These are phyloP conservation scores for Termitomyces sp. DNA, from an alignment of 1,284 basidiomycete species.

Conservation along the genomic window DNA sequence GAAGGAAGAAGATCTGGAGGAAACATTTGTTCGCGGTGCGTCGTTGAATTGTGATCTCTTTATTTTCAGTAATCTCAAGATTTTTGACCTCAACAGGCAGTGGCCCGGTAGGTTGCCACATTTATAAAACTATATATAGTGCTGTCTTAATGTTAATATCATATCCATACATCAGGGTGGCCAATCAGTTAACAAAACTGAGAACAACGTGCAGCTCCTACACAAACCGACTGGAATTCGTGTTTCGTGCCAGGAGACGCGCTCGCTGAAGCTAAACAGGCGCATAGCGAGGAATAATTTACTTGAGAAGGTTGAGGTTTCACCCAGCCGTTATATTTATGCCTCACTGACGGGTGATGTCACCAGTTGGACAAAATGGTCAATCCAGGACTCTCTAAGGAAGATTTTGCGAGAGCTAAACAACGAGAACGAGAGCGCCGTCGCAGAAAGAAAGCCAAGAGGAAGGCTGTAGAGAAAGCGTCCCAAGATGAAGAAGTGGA, in stretches of 20 bases:
- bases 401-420: constrained; percentile 58
- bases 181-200: constrained; percentile 82
- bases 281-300: constrained; percentile 62
- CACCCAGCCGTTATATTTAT: constrained; percentile 12
- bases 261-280: constrained; percentile 67
- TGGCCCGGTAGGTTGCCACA: constrained; percentile 50
- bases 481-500: constrained; percentile 15
- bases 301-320: constrained; percentile 60
- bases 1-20: constrained; percentile 68
- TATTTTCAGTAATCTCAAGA: background rate
- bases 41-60: background rate
- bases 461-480: constrained; percentile 40
- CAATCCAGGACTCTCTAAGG: constrained; percentile 75
- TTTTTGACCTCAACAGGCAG: constrained; percentile 46
- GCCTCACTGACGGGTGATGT: constrained; percentile 14
- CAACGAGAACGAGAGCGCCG: constrained; percentile 68
- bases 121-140: constrained; percentile 14
- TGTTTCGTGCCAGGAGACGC: constrained; percentile 74
- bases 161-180: constrained; percentile 45
- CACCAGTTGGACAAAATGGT: constrained; percentile 58
- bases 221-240: constrained; percentile 77
- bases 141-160: constrained; percentile 21
- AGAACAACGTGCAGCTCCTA: constrained; percentile 76
- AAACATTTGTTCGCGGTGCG: constrained; percentile 72
- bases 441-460: constrained; percentile 66